Percentiles rank a stretch among this genome's conserved stretches.
Evolutionary conservation across 2,329 filamentous ascomycete species (phyloP).

Genomic region (Rasamsonia emersonii): DNA sequence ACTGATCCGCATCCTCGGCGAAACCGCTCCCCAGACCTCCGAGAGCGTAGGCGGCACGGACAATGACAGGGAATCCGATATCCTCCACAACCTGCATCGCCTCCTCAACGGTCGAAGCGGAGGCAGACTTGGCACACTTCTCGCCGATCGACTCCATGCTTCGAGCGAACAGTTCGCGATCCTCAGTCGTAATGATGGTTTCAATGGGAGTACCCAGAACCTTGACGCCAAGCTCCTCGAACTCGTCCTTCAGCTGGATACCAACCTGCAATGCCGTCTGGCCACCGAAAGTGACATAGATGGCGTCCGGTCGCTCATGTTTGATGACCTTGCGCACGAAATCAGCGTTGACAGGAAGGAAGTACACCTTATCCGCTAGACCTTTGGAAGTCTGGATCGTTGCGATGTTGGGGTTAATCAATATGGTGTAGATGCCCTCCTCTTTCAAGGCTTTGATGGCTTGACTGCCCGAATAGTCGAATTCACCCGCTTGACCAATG

Average conservation of each 20-base stretch:
- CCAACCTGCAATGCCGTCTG: conserved; percentile 95
- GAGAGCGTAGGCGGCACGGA: conserved; percentile 89
- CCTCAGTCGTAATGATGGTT: conserved; percentile 97
- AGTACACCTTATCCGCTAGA: conserved; percentile 96
- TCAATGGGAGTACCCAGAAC: conserved; percentile 95
- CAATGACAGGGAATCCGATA: conserved; percentile 95
- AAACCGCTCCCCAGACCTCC: conserved; percentile 94
- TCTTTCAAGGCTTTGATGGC: conserved; percentile 98
- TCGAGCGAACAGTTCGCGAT: conserved; percentile 91
- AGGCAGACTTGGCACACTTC: conserved; percentile 95
- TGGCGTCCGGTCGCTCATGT: conserved; percentile 88
- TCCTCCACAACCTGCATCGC: conserved; percentile 78
- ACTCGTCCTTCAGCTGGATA: conserved; percentile 96
- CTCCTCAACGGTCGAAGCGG: conserved; percentile 80
- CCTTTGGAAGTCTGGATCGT: conserved; percentile 98
- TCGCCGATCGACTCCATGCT: conserved; percentile 98
- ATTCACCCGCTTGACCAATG: conserved; percentile 96
- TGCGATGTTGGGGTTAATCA: conserved; percentile 99
- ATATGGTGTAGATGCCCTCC: conserved; percentile 93
- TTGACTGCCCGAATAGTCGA: conserved; percentile 97
- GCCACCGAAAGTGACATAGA: conserved; percentile 95
- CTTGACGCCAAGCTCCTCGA: conserved; percentile 82
- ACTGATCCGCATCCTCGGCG: conserved; percentile 74
- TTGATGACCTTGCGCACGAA: conserved; percentile 97
- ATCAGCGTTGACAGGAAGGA: conserved; percentile 90